Evolutionary conservation across 2,329 filamentous ascomycete species (phyloP), one percentile per base, ranked within the genome.

Genomic region (Cercospora beticola): DNA sequence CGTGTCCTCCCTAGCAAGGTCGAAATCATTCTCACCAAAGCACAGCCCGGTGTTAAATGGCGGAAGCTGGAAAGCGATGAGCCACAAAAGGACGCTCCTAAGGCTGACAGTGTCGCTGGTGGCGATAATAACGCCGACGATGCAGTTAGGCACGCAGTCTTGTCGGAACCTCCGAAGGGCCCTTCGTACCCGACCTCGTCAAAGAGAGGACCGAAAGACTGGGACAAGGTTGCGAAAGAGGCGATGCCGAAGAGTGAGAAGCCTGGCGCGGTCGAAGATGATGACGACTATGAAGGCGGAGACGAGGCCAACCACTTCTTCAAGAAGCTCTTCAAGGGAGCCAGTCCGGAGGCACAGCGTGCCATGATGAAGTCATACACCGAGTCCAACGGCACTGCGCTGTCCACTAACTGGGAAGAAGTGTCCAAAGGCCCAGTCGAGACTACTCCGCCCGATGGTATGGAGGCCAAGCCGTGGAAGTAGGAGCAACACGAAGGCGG

Each of bases 351-450:
- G 74, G 92, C 92, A 68, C 89, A 89, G 77, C 88, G 93, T 1
- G 95, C 95, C 8, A 99, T 99, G 95, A 92, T 96, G 88, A 99
- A 99, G 87, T 97, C 92, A 77, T 98, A 92, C 76, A 86, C 89
- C 14, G 94, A 99, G 84, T 97, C 94, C 80, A 95, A 96, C 74
- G 95, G 95, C 4, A 99, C 95, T 0, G 87, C 92, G 2, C 82
- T 99, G 61, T 97, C 93, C 80, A 99, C 95, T 0, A 93, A 94
- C 78, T 99, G 95, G 95, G 81, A 83, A 9, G 91, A 97, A 70
- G 94, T 97, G 21, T 87, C 88, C 62, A 86, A 85, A 71, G 88
- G 87, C 18, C 90, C 82, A 26, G 91, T 97, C 28, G 87, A 92
- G 77, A 91, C 89, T 0, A 81, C 83, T 40, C 91, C 92, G 8